Evolutionary conservation across 2,329 filamentous ascomycete species (phyloP), one percentile per base, ranked within the genome.

Genomic region (Claviceps lovelessii): DNA sequence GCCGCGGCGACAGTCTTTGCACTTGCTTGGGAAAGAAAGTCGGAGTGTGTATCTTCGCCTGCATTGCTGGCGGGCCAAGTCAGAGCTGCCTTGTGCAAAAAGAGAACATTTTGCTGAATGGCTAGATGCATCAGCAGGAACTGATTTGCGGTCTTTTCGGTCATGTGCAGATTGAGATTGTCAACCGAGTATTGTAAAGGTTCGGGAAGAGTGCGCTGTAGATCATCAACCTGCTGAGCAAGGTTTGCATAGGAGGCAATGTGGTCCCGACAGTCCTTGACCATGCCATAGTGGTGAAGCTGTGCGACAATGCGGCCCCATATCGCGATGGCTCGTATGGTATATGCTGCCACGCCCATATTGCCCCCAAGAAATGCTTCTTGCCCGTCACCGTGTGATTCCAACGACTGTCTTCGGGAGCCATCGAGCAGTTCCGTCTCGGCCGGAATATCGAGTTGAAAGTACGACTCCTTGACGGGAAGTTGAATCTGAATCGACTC

Each of bases 321-420:
- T 37, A 95, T 74, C 2, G 90, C 83, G 58, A 97, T 87, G 2
- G 85, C 78, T 23, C 88, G 83, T 58, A 97, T 86, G 63, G 93
- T 86, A 68, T 94, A 95, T 11, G 91, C 90, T 1, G 90, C 86
- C 5, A 95, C 89, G 2, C 91, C 93, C 90, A 97, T 95, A 64
- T 95, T 96, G 8, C 87, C 83, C 62, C 78, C 83, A 1, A 85
- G 76, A 59, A 88, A 79, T 29, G 77, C 76, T 19, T 83, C 67
- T 58, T 85, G 80, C 3, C 80, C 83, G n/a, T 80, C 78, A 48
- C 85, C 80, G 3, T 76, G 75, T 0, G 80, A 73, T 8, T 81
- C 76, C 0, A 81, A 77, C 57, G 81, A 77, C 57, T 84, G 81
- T 4, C 80, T 78, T 1, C 87, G 75, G 28, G 80, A 76, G 2